Evolutionary conservation across 768 basidiomycete species (phyloP).

Genomic region (Macrolepiota fuliginosa): DNA sequence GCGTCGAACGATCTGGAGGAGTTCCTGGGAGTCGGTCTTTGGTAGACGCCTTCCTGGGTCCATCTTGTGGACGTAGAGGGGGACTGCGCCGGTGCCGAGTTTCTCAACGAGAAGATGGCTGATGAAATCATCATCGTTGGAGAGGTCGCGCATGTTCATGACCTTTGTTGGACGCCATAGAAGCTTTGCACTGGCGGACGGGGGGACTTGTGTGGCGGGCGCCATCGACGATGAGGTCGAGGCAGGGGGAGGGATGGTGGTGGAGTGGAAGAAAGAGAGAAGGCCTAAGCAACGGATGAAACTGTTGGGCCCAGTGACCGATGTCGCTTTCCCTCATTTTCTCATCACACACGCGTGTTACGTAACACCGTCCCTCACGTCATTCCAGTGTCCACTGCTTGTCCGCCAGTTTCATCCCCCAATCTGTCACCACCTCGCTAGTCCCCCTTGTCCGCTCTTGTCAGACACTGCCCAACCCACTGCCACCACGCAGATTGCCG

Average conservation of each 20-base stretch:
- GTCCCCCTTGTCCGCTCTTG: neutral
- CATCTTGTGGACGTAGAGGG: slow-evolving; percentile 91
- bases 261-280: slow-evolving; percentile 19
- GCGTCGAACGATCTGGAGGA: slow-evolving; percentile 75
- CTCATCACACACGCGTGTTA: slow-evolving; percentile 15
- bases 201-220: slow-evolving; percentile 10
- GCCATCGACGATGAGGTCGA: slow-evolving; percentile 18
- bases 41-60: slow-evolving; percentile 74
- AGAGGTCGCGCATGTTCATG: slow-evolving; percentile 89
- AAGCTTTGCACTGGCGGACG: slow-evolving; percentile 27
- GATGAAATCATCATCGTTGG: slow-evolving; percentile 89
- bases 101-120: slow-evolving; percentile 88
- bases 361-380: slow-evolving; percentile 17
- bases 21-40: slow-evolving; percentile 65
- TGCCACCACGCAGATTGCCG: neutral
- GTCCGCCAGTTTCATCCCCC: neutral
- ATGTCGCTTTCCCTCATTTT: slow-evolving; percentile 1
- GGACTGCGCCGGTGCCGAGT: slow-evolving; percentile 74
- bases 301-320: neutral
- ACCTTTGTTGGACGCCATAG: slow-evolving; percentile 83
- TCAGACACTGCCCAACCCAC: neutral
- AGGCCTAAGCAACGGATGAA: neutral
- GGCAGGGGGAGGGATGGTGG: slow-evolving; percentile 17
- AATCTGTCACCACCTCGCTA: neutral
- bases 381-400: neutral